These are phyloP conservation scores for Thielaviopsis populi DNA, from an alignment of 2,329 filamentous ascomycete species.

Conservation along the genomic window DNA sequence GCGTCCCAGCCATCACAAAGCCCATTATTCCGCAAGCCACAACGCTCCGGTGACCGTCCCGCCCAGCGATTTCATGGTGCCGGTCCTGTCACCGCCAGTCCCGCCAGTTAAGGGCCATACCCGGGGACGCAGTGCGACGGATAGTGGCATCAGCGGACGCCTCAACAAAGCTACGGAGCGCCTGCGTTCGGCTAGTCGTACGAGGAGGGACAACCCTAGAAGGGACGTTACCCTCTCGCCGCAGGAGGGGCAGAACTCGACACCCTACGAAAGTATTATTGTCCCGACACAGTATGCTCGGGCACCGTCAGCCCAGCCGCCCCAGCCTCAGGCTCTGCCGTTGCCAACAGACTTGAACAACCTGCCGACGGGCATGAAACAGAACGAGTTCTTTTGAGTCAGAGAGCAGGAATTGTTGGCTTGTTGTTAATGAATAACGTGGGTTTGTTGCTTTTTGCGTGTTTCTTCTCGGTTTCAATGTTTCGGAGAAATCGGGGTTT, in stretches of 20 bases:
- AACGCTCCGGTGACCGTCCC: slow-evolving; percentile 22
- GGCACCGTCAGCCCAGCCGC: neutral
- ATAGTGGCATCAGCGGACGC: slow-evolving; percentile 35
- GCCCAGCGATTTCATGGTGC: slow-evolving; percentile 30
- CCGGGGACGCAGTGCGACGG: slow-evolving; percentile 41
- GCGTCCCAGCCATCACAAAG: neutral
- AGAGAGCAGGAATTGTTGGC: slow-evolving; percentile 1
- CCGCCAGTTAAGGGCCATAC: slow-evolving; percentile 34
- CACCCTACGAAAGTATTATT: slow-evolving; percentile 31
- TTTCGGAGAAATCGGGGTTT: neutral
- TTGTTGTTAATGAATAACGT: slow-evolving; percentile 9
- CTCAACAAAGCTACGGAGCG: slow-evolving; percentile 44
- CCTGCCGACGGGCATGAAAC: slow-evolving; percentile 36
- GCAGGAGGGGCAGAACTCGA: slow-evolving; percentile 24
- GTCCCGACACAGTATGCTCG: slow-evolving; percentile 16
- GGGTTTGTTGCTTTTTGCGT: slow-evolving; percentile 8
- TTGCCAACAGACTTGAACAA: slow-evolving; percentile 22
- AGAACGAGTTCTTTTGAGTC: slow-evolving; percentile 40
- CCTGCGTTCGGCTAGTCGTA: slow-evolving; percentile 44
- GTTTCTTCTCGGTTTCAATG: neutral
- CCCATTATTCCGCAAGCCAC: neutral
- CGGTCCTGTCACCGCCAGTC: slow-evolving; percentile 31
- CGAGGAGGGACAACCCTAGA: slow-evolving; percentile 31
- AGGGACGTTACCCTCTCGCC: slow-evolving; percentile 23
- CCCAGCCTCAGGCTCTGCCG: neutral